phyloP scores from a whole-genome alignment of 495 filamentous ascomycete genomes.

The Tetracladium marchalianum region DNA sequence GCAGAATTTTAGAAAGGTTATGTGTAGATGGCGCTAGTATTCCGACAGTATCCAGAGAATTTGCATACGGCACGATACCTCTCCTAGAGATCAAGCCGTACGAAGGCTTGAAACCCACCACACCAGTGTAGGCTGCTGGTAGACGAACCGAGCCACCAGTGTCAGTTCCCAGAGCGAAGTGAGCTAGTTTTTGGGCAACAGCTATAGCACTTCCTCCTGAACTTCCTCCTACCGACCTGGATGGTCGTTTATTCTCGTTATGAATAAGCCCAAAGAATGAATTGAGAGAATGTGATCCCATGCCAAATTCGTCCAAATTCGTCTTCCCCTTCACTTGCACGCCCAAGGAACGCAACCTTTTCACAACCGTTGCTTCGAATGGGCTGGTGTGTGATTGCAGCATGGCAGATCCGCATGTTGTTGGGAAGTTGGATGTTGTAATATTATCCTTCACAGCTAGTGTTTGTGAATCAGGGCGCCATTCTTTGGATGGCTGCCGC shows the following conservation, averaged over 20 bases:
- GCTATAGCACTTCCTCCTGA: constrained; percentile 91
- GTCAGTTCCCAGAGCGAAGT: constrained; percentile 82
- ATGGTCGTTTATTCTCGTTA: constrained; percentile 20
- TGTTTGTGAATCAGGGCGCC: background rate
- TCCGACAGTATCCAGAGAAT: constrained; percentile 91
- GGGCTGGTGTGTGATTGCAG: constrained; percentile 64
- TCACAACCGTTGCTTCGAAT: constrained; percentile 75
- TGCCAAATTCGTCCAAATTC: constrained; percentile 96
- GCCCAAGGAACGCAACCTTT: constrained; percentile 20
- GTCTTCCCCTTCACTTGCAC: constrained; percentile 62
- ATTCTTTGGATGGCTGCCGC: too few relatives aligned
- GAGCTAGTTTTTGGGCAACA: constrained; percentile 59
- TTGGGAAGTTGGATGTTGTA: constrained; percentile 45
- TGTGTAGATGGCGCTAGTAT: constrained; percentile 49
- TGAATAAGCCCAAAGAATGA: constrained; percentile 63
- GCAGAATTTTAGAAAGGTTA: constrained; percentile 38
- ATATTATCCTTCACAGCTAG: constrained; percentile 90
- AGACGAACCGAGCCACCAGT: constrained; percentile 89
- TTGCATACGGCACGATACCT: constrained; percentile 92
- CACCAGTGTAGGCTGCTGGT: constrained; percentile 83
- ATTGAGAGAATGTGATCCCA: constrained; percentile 83
- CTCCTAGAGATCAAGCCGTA: constrained; percentile 76
- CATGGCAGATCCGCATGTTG: constrained; percentile 73
- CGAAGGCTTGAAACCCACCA: constrained; percentile 87
- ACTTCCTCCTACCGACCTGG: constrained; percentile 73